Evolutionary conservation across 2,329 filamentous ascomycete species (phyloP), one percentile per base, ranked within the genome.

Genomic region (Penicillium vulpinum): DNA sequence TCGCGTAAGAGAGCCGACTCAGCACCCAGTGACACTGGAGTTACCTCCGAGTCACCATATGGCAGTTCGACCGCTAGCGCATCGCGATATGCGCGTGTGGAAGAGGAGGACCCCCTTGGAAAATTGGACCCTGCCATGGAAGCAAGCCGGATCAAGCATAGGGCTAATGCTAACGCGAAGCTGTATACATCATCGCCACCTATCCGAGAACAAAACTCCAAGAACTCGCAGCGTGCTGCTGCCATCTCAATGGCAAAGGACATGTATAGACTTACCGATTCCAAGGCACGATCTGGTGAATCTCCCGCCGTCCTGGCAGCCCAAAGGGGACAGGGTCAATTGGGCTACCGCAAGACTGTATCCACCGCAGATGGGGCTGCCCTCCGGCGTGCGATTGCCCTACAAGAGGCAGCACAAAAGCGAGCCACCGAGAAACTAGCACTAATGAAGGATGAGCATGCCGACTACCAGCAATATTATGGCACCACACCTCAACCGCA

Each of bases 161-260:
- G 87, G 39, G 85, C 89, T 1, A 82, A 81, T 56, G 87, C 86
- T 36, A 90, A 85, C 54, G 85, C 91, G 75, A 86, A 87, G 59
- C 89, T 96, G 85, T 96, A 88, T 70, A 91, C 88, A 0, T 87
- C 89, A 1, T 78, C 85, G 33, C 91, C 92, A 4, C 88, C 87
- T 0, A 85, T 95, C 3, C 81, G 85, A 26, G 91, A 96, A 67
- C 83, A 87, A 71, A 86, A 84, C 59, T 85, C 84, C 56, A 84
- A 87, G 43, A 88, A 91, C 63, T 85, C 87, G 5, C 78, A 96
- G 3, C 88, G 88, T 61, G 90, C 91, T 29, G 93, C 91, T 21
- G 91, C 92, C 2, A 80, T 96, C 3, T 90, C 89, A 11, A 96
- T 97, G 91, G 92, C 92, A 7, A 89, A 88, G 74, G 85, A 88